phyloP scores from a whole-genome alignment of 2,329 filamentous ascomycete species.

The Alternaria solani region DNA sequence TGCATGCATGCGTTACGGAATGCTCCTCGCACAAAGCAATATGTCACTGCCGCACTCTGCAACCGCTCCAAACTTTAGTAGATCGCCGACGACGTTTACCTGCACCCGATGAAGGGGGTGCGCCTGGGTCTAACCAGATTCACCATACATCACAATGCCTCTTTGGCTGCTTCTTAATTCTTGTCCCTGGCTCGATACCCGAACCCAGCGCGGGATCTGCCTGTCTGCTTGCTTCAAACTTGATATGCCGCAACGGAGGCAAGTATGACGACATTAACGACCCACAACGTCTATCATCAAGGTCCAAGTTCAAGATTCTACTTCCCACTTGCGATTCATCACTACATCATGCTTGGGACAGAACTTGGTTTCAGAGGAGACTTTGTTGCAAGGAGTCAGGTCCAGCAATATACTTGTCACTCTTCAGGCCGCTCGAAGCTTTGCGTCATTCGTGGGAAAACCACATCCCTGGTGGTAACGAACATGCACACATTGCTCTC shows the following conservation, averaged over 20 bases:
- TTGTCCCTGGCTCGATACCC: constrained; percentile 7
- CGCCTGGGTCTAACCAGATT: not conserved
- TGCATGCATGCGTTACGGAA: constrained; percentile 8
- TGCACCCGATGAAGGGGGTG: constrained; percentile 5
- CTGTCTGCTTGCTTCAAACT: constrained; percentile 7
- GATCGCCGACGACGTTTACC: constrained; percentile 8
- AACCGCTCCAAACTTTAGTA: constrained; percentile 8
- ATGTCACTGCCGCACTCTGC: constrained; percentile 4
- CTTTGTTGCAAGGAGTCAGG: not conserved
- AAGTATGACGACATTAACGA: constrained; percentile 19
- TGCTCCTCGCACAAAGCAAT: constrained; percentile 5
- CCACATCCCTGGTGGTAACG: constrained; percentile 3
- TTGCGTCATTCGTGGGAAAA: constrained; percentile 7
- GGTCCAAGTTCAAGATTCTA: not conserved
- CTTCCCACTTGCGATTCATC: not conserved
- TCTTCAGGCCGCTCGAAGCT: not conserved
- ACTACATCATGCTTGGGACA: not conserved
- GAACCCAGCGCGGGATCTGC: constrained; percentile 12
- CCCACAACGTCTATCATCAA: constrained; percentile 19
- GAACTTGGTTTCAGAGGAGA: not conserved
- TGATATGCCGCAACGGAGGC: constrained; percentile 11
- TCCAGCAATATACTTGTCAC: not conserved
- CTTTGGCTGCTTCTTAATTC: constrained; percentile 1
- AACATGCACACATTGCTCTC: constrained; percentile 1
- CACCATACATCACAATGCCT: constrained; percentile 13